These are phyloP conservation scores for Penicillium psychrofluorescens DNA, from an alignment of 495 filamentous ascomycete species.

Conservation along the genomic window DNA sequence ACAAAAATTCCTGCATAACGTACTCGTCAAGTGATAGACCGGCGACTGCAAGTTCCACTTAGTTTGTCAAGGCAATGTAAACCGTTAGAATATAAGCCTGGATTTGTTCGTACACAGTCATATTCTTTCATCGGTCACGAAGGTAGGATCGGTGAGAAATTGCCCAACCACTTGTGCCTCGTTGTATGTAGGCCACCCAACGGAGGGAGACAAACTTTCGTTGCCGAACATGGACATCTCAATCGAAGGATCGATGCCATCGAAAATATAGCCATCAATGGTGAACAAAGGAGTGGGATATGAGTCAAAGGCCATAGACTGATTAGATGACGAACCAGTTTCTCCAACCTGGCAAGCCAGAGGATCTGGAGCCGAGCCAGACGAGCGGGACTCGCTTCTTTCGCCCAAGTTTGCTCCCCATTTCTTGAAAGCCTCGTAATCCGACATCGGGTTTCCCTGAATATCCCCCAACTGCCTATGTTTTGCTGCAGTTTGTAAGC, in stretches of 20 bases:
- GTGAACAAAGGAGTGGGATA: background rate
- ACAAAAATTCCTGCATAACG: background rate
- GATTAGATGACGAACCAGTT: background rate
- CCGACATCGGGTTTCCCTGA: background rate
- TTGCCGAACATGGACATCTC: conserved; percentile 11
- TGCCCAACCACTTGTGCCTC: conserved; percentile 17
- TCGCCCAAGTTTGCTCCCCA: conserved; percentile 15
- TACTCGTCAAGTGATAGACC: too few relatives aligned
- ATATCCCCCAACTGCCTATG: background rate
- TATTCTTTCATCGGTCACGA: background rate
- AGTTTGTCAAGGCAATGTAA: too few relatives aligned
- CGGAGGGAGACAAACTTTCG: conserved; percentile 6
- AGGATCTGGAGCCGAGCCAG: background rate
- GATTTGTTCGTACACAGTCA: background rate
- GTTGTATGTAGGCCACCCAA: conserved; percentile 16
- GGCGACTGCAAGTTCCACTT: too few relatives aligned
- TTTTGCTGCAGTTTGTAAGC: conserved; percentile 7
- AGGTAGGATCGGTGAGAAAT: conserved; percentile 9
- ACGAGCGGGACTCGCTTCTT: background rate
- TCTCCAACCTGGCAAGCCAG: background rate
- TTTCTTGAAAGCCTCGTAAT: conserved; percentile 21
- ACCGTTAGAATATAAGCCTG: background rate
- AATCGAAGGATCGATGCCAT: conserved; percentile 7
- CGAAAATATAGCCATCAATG: conserved; percentile 1
- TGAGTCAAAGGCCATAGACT: background rate